Evolutionary conservation across 78 protist genomes (phyloP), one percentile per base, ranked within the genome.

Genomic region (Blattamonas nauphoetae): DNA sequence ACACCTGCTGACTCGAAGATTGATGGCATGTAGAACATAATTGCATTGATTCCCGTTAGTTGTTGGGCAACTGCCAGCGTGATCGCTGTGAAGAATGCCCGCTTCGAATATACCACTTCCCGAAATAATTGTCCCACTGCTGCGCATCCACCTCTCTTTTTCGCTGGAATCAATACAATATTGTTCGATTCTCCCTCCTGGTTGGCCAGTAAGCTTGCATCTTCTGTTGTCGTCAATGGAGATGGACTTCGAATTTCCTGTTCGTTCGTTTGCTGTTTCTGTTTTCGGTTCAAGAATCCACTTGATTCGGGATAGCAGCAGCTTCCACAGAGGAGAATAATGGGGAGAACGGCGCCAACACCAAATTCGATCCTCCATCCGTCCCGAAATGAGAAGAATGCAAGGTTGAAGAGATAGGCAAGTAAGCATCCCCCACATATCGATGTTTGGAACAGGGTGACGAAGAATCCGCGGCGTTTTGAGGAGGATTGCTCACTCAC

Each of bases 41-140:
- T 82, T 1, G 3, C 85, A 42, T 82, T 82, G 85, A 82, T 82
- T 1, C 85, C 85, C 38, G 45, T 35, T 35, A 82, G 2, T 3
- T 82, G 85, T 42, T 82, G 85, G 2, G 38, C 42, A 3, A 82
- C 1, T 38, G 85, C 42, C 42, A 82, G 85, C 2, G 36, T 3
- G 29, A 3, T 43, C 2, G 36, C 36, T 2, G 36, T 3, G 32
- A 2, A 43, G 45, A 82, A 5, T 21, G 71, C 71, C 21, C 71
- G 11, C 71, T 55, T 55, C 21, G 71, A 55, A 55, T 11, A 55
- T 55, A 55, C 71, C 71, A 55, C 71, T 55, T 29, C 71, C 71
- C 71, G 71, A 55, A 21, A 29, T 55, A 55, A 11, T 55, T 21
- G 11, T 55, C 21, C 21, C 71, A 55, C 71, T 55, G 71, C 38